These are phyloP conservation scores for Phytophthora hibernalis DNA, from an alignment of 352 stramenopile species.

Conservation along the genomic window DNA sequence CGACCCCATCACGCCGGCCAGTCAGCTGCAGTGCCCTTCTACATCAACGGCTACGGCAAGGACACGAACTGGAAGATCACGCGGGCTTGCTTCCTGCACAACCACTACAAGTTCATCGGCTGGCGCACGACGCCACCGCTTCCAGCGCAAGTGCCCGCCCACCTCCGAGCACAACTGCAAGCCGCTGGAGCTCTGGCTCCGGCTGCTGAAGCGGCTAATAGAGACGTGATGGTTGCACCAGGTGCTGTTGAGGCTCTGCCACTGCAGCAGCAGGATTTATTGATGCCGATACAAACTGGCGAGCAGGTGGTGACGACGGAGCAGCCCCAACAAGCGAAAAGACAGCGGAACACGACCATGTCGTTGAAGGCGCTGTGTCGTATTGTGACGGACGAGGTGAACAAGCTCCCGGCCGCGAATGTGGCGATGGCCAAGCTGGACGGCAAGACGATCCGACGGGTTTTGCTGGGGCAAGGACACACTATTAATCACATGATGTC, in stretches of 20 bases:
- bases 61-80: conserved; percentile 79
- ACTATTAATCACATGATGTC: conserved; percentile 88
- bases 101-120: conserved; percentile 89
- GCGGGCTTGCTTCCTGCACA: conserved; percentile 76
- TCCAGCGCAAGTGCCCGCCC: not conserved
- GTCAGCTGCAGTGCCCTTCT: conserved; percentile 78
- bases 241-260: not conserved
- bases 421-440: conserved; percentile 78
- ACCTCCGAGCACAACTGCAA: not conserved
- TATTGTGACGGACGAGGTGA: conserved; percentile 76
- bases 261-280: conserved; percentile 3
- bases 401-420: conserved; percentile 61
- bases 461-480: conserved; percentile 73
- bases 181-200: too few relatives aligned
- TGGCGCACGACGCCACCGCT: conserved; percentile 40
- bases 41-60: conserved; percentile 83
- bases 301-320: conserved; percentile 5
- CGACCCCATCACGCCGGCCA: conserved; percentile 56
- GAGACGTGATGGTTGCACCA: not conserved
- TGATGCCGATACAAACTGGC: not conserved
- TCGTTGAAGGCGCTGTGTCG: conserved; percentile 80
- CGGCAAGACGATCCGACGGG: conserved; percentile 75
- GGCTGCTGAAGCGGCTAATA: not conserved
- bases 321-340: conserved; percentile 21
- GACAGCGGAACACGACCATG: conserved; percentile 81